phyloP scores from a whole-genome alignment of 495 filamentous ascomycete genomes.

The Aspergillus homomorphus region DNA sequence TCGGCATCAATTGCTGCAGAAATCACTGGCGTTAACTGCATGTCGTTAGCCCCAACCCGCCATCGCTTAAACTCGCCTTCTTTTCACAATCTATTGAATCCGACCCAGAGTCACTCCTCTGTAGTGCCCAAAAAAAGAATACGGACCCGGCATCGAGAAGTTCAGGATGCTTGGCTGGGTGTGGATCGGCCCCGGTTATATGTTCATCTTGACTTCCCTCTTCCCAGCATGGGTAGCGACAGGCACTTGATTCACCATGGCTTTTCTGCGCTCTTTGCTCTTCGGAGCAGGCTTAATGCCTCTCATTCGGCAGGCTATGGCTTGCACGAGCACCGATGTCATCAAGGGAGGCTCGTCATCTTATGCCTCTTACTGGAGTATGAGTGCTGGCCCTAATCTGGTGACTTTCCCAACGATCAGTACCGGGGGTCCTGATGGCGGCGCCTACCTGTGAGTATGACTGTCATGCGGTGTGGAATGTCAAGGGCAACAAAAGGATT shows the following conservation, averaged over 20 bases:
- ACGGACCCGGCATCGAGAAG: background rate
- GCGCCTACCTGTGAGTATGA: constrained; percentile 4
- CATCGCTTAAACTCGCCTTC: background rate
- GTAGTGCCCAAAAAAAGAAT: background rate
- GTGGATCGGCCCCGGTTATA: background rate
- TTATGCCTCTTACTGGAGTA: background rate
- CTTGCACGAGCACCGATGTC: background rate
- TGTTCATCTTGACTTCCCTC: background rate
- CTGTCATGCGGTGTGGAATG: too few relatives aligned
- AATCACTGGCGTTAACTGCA: too few relatives aligned
- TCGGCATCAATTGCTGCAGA: background rate
- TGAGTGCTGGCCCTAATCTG: background rate
- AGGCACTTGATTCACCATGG: background rate
- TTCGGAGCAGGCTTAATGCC: background rate
- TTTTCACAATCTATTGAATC: background rate
- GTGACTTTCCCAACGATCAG: background rate
- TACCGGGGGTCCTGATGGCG: constrained; percentile 1
- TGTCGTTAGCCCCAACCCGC: background rate
- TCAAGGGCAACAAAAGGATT: too few relatives aligned
- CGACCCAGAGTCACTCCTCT: too few relatives aligned
- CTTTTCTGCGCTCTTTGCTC: background rate
- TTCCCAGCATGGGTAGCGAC: background rate
- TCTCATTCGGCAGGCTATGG: background rate
- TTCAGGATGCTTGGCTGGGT: too few relatives aligned
- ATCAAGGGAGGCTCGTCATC: background rate